Percentiles rank a stretch among this genome's conserved stretches.
phyloP scores from a whole-genome alignment of 2,329 filamentous ascomycete genomes.

The Fusarium dlaminii region DNA sequence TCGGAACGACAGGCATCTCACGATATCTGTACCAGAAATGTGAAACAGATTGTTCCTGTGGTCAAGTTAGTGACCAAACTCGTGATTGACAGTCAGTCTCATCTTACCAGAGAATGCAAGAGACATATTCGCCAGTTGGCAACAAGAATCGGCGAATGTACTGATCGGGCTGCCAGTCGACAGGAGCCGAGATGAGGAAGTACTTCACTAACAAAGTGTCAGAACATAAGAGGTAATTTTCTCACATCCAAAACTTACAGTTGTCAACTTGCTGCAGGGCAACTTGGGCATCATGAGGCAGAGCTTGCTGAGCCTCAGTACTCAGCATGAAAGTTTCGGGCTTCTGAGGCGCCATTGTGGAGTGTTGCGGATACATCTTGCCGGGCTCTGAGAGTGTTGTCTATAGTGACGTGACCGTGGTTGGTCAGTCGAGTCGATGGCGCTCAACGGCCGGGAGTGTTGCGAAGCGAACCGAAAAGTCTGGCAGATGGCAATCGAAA shows the following conservation, averaged over 20 bases:
- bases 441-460: slow-evolving; percentile 25
- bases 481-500: slow-evolving; percentile 22
- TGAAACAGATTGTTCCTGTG: slow-evolving; percentile 91
- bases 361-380: slow-evolving; percentile 83
- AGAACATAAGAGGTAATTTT: slow-evolving; percentile 13
- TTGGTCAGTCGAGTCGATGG: slow-evolving; percentile 38
- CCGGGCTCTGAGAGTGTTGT: slow-evolving; percentile 36
- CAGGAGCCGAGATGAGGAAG: slow-evolving; percentile 97
- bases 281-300: slow-evolving; percentile 96
- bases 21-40: slow-evolving; percentile 98
- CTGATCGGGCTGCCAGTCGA: slow-evolving; percentile 97
- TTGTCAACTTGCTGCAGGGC: slow-evolving; percentile 99
- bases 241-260: slow-evolving; percentile 64
- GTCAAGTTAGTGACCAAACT: neutral
- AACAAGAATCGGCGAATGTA: slow-evolving; percentile 96
- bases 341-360: slow-evolving; percentile 92
- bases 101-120: slow-evolving; percentile 85
- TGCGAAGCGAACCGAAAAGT: slow-evolving; percentile 23
- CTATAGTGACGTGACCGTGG: slow-evolving; percentile 40
- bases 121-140: slow-evolving; percentile 98
- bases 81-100: neutral
- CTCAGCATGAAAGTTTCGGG: slow-evolving; percentile 99
- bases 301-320: slow-evolving; percentile 93
- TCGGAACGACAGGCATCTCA: slow-evolving; percentile 95
- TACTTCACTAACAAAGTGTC: slow-evolving; percentile 80